Evolutionary conservation across 2,329 filamentous ascomycete species (phyloP).

Genomic region (Penicillium nordicum): DNA sequence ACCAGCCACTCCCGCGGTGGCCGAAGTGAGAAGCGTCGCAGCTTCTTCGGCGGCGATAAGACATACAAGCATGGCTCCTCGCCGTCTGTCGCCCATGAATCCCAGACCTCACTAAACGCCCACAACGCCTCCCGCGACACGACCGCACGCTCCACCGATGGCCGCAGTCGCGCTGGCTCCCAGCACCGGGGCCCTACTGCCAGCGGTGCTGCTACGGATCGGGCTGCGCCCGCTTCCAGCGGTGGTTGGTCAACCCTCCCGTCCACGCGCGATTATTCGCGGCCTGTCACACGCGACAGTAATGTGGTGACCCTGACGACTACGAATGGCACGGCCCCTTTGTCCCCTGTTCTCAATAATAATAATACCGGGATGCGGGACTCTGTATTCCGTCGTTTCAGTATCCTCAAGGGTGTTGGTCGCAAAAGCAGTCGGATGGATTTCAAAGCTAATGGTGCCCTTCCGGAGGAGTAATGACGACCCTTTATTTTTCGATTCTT

Average conservation of each 20-base stretch:
- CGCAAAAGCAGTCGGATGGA: constrained; percentile 62
- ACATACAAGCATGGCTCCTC: constrained; percentile 33
- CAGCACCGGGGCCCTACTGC: constrained; percentile 23
- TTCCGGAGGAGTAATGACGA: constrained; percentile 37
- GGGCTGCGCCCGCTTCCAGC: constrained; percentile 23
- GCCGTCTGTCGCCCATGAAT: constrained; percentile 31
- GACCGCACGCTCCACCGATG: constrained; percentile 27
- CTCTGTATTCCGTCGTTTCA: constrained; percentile 74
- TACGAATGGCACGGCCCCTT: constrained; percentile 16
- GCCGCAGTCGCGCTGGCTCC: constrained; percentile 29
- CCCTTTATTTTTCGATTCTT: neutral
- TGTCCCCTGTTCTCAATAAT: constrained; percentile 35
- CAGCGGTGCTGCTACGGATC: constrained; percentile 20
- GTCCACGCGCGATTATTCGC: constrained; percentile 33
- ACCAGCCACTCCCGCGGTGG: constrained; percentile 35
- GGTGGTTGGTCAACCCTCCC: constrained; percentile 35
- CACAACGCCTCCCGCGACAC: constrained; percentile 30
- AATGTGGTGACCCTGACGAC: constrained; percentile 15
- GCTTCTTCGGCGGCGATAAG: constrained; percentile 39
- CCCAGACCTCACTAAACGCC: constrained; percentile 19
- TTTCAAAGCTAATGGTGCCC: constrained; percentile 34
- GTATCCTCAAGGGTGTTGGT: constrained; percentile 67
- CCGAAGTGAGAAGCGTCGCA: constrained; percentile 39
- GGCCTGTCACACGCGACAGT: constrained; percentile 33
- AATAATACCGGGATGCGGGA: constrained; percentile 45